A percentile compares a stretch with the other conserved stretches of the same genome.
These are phyloP conservation scores for Apophysomyces sp. DNA, from an alignment of 371 early-diverging fungal genomes.

Conservation along the genomic window DNA sequence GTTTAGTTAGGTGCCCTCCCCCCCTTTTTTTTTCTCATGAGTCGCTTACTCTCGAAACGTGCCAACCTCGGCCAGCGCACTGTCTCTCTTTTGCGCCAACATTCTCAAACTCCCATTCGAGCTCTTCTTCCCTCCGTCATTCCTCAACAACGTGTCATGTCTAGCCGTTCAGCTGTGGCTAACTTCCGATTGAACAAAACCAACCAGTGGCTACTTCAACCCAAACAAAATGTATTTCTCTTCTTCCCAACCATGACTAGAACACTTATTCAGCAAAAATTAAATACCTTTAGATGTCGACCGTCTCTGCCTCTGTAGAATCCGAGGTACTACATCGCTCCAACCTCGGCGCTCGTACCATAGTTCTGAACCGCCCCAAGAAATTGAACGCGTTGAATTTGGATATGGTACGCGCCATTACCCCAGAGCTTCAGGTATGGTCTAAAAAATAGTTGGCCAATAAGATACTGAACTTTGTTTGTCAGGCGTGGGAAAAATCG, in stretches of 20 bases:
- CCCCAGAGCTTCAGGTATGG: slow-evolving; percentile 75
- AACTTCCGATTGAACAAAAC: slow-evolving; percentile 25
- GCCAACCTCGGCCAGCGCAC: slow-evolving; percentile 15
- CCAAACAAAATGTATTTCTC: slow-evolving; percentile 3
- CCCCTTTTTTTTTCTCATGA: slow-evolving; percentile 26
- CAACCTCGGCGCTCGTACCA: slow-evolving; percentile 21
- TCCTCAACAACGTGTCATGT: neutral
- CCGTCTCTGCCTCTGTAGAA: slow-evolving; percentile 31
- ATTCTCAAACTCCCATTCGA: slow-evolving; percentile 3
- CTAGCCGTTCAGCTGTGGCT: slow-evolving; percentile 7
- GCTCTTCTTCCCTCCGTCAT: neutral
- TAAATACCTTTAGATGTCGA: slow-evolving; percentile 31
- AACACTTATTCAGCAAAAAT: neutral
- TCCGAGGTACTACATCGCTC: slow-evolving; percentile 54
- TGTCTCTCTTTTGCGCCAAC: slow-evolving; percentile 4
- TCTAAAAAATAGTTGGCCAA: neutral
- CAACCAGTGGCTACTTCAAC: slow-evolving; percentile 14
- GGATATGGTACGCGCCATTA: slow-evolving; percentile 84
- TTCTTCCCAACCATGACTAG: neutral
- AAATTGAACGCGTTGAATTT: slow-evolving; percentile 87
- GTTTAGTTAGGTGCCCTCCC: too few relatives aligned
- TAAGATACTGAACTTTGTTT: neutral
- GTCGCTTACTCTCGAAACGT: slow-evolving; percentile 30
- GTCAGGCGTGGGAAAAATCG: slow-evolving; percentile 86
- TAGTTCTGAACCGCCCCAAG: slow-evolving; percentile 88